phyloP scores from a whole-genome alignment of 1,284 basidiomycete species.

The Tilletiaria anomala region DNA sequence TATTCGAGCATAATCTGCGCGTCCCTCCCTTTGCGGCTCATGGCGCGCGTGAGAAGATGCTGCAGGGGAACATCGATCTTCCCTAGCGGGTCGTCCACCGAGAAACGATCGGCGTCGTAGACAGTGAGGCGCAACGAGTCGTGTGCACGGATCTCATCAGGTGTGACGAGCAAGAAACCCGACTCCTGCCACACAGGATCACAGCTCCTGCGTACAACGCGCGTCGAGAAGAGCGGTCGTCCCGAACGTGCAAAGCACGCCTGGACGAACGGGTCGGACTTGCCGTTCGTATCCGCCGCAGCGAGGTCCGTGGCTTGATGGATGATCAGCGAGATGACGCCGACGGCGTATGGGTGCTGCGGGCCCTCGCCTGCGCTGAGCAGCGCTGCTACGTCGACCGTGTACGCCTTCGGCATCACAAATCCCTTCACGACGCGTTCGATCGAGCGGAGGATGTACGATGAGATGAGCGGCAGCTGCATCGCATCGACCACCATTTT shows the following conservation, averaged over 20 bases:
- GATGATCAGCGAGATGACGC: slow-evolving; percentile 23
- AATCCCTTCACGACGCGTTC: slow-evolving; percentile 29
- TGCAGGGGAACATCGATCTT: slow-evolving; percentile 25
- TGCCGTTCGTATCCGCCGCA: slow-evolving; percentile 25
- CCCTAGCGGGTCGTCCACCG: slow-evolving; percentile 32
- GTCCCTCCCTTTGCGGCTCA: too few species aligned
- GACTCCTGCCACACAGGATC: slow-evolving; percentile 31
- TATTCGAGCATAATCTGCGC: too few species aligned
- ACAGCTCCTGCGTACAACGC: slow-evolving; percentile 15
- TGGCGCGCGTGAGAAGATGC: too few species aligned
- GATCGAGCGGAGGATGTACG: slow-evolving; percentile 23
- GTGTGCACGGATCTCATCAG: slow-evolving; percentile 27
- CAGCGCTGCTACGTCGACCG: slow-evolving; percentile 22
- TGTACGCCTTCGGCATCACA: slow-evolving; percentile 26
- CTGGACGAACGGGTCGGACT: slow-evolving; percentile 28
- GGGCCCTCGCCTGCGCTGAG: slow-evolving; percentile 27
- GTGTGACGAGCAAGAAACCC: slow-evolving; percentile 18
- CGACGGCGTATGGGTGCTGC: slow-evolving; percentile 21
- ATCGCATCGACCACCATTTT: slow-evolving; percentile 36
- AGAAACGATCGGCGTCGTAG: slow-evolving; percentile 33
- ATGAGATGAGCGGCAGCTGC: slow-evolving; percentile 30
- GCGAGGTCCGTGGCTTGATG: slow-evolving; percentile 25
- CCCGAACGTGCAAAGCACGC: slow-evolving; percentile 22
- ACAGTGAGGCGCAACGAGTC: slow-evolving; percentile 23
- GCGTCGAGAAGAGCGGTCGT: slow-evolving; percentile 24